A percentile compares a stretch with the other conserved stretches of the same genome.
Evolutionary conservation across 2,329 filamentous ascomycete genomes (phyloP).

Genomic region (Tetracladium maxilliforme): DNA sequence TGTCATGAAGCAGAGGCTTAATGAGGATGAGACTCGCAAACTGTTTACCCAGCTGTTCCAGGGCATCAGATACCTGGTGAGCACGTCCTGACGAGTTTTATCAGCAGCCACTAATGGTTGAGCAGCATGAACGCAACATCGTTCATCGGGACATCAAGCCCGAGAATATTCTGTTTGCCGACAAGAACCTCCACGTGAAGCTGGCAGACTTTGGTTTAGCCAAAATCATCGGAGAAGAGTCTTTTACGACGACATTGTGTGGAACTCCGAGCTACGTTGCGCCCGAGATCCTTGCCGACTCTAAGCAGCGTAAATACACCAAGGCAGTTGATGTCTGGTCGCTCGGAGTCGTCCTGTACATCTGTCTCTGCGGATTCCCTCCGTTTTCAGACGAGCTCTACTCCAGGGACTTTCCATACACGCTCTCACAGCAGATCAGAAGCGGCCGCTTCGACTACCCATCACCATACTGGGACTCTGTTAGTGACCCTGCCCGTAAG

Average conservation of each 20-base stretch:
- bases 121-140: constrained; percentile 97
- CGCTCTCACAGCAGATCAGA: constrained; percentile 78
- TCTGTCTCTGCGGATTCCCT: constrained; percentile 91
- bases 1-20: constrained; percentile 76
- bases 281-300: constrained; percentile 81
- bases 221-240: constrained; percentile 97
- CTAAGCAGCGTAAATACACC: constrained; percentile 74
- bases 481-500: constrained; percentile 77
- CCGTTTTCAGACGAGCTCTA: constrained; percentile 93
- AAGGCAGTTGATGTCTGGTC: constrained; percentile 96
- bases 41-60: constrained; percentile 87
- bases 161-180: constrained; percentile 82
- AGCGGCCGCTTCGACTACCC: constrained; percentile 85
- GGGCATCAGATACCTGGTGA: constrained; percentile 85
- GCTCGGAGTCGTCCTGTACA: constrained; percentile 93
- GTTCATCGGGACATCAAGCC: constrained; percentile 97
- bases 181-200: constrained; percentile 77
- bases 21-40: constrained; percentile 70
- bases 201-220: constrained; percentile 92
- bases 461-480: constrained; percentile 86
- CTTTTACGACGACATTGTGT: constrained; percentile 90
- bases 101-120: constrained; percentile 13
- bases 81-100: too few relatives aligned
- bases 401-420: constrained; percentile 69
- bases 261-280: constrained; percentile 95